Evolutionary conservation across 345 rosid species (phyloP).

Genomic region (Brassica incana): DNA sequence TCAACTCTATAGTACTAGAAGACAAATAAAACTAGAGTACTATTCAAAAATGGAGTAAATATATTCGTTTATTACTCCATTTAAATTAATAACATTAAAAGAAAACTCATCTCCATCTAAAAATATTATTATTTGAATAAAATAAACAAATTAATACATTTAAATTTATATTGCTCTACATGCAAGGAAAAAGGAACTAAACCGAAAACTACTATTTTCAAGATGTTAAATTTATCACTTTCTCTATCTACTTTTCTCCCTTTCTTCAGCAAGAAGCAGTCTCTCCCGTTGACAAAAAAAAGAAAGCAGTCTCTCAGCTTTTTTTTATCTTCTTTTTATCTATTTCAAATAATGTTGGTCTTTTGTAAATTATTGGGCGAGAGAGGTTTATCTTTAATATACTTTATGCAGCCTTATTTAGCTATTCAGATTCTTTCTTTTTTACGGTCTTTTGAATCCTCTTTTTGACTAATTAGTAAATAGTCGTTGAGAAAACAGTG

Average conservation of each 20-base stretch:
- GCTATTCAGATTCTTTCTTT: conserved; percentile 7
- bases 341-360: background rate
- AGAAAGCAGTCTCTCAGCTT: background rate
- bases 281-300: background rate
- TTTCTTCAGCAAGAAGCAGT: conserved; percentile 24
- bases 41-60: too few relatives aligned
- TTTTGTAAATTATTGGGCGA: conserved; percentile 8
- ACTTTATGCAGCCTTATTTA: conserved; percentile 36
- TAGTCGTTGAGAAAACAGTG: conserved; percentile 21
- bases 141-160: too few relatives aligned
- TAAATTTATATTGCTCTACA: background rate
- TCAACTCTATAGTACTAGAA: too few relatives aligned
- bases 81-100: too few relatives aligned
- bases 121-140: too few relatives aligned
- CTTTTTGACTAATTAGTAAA: background rate
- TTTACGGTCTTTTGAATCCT: background rate
- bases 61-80: too few relatives aligned
- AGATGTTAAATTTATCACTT: background rate
- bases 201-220: background rate
- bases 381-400: conserved; percentile 23
- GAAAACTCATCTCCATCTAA: too few relatives aligned
- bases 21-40: too few relatives aligned
- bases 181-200: background rate
- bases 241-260: background rate
- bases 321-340: background rate